Conservation (phyloP, 345 rosid genomes). For the Microthlaspi erraticum region DNA sequence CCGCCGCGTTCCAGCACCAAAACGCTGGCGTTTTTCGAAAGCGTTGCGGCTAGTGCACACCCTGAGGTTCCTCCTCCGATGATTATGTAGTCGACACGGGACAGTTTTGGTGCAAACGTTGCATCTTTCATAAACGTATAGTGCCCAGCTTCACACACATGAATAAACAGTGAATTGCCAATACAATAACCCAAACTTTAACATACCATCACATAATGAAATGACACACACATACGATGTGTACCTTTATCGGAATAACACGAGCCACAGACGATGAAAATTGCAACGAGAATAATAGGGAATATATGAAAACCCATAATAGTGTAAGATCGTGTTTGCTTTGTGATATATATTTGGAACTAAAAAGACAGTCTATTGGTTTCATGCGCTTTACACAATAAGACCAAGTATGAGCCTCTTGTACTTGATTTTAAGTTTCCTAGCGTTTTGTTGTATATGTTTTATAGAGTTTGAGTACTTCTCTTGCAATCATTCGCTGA, state of each 20-base stretch:
- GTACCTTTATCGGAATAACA: conserved; percentile 29
- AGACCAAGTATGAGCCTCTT: too few species aligned
- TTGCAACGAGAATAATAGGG: not conserved
- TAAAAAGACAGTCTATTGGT: not conserved
- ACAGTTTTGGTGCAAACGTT: conserved; percentile 47
- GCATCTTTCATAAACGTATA: conserved; percentile 45
- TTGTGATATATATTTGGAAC: not conserved
- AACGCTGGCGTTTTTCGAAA: too few species aligned
- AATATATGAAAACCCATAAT: conserved; percentile 4
- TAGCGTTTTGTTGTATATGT: too few species aligned
- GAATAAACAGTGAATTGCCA: too few species aligned
- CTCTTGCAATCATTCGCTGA: too few species aligned
- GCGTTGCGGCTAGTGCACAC: conserved; percentile 34
- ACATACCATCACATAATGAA: too few species aligned
- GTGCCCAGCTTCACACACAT: not conserved
- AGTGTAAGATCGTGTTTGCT: not conserved
- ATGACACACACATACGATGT: too few species aligned
- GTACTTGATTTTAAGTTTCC: too few species aligned
- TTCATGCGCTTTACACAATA: not conserved
- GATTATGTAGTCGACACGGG: conserved; percentile 61
- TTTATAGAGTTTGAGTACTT: too few species aligned
- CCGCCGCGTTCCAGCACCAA: too few species aligned
- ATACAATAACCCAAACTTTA: too few species aligned
- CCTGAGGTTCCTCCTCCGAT: conserved; percentile 82
- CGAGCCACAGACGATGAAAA: conserved; percentile 14